Evolutionary conservation across 176 grass and related monocot species (phyloP), one percentile per base, ranked within the genome.

Genomic region (Areca catechu): DNA sequence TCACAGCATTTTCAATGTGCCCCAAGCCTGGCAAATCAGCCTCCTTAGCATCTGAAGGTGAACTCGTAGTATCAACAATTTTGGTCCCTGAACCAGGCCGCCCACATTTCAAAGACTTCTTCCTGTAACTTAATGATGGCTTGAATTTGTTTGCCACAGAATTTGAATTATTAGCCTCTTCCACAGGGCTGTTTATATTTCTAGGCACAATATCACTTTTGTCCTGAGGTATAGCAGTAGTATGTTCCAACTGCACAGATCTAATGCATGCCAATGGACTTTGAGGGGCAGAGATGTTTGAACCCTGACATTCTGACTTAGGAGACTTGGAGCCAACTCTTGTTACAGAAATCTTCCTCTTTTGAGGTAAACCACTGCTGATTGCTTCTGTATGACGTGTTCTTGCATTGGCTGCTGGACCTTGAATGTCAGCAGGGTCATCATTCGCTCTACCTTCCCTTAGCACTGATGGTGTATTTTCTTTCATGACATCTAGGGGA

Each of bases 31-130:
- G 29, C 50, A 12, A 22, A 17, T 50, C 54, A 48, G 24, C 30
- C 57, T 72, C 65, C 49, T 80, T 68, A 27, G 54, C 61, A 50
- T 74, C 43, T 37, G 66, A 76, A 74, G 61, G 30, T 70, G 51
- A 69, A 51, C 5, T 57, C 61, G 57, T 56, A 58, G 52, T 24
- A 60, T 37, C 34, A 37, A 51, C 0, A 22, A 59, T 53, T 18
- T 67, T 74, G 53, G 67, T 52, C 27, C 6, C 62, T 68, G 50
- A 69, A 60, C 49, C 27, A 85, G 74, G 50, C 53, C 56, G 84
- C 71, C 51, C 61, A 82, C 56, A 51, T 68, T 83, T 81, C 24
- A 84, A 68, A 56, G 82, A 75, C 19, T 53, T 65, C 69, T 60
- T 86, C 80, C 71, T 68, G 22, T 30, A 56, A 62, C 20, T 80